These are phyloP conservation scores for Tolypocladium pustulatum DNA, from an alignment of 2,329 filamentous ascomycete genomes.

Conservation along the genomic window DNA sequence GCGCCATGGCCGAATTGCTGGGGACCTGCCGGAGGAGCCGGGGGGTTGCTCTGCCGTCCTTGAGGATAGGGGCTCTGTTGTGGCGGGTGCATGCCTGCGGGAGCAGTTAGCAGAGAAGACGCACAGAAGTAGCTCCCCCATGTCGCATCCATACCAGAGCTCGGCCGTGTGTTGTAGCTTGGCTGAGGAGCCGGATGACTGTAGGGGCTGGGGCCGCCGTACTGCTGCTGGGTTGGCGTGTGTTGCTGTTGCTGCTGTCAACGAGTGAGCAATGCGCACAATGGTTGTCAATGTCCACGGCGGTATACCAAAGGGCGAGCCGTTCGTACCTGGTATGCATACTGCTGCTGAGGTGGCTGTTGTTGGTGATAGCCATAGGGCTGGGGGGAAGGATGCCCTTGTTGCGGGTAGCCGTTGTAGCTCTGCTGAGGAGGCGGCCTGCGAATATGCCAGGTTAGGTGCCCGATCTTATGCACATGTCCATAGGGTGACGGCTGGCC, in stretches of 20 bases:
- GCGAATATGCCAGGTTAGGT: not conserved
- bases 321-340: slow-evolving; percentile 22
- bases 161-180: slow-evolving; percentile 40
- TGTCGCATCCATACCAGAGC: slow-evolving; percentile 11
- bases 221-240: slow-evolving; percentile 23
- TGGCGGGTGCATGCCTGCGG: slow-evolving; percentile 8
- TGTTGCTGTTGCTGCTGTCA: slow-evolving; percentile 22
- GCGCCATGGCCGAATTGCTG: slow-evolving; percentile 74
- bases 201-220: slow-evolving; percentile 17
- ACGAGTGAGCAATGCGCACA: slow-evolving; percentile 6
- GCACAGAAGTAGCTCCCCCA: not conserved
- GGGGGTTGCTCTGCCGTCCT: slow-evolving; percentile 34
- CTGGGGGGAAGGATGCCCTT: slow-evolving; percentile 36
- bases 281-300: not conserved
- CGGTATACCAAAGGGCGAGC: not conserved
- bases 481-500: not conserved
- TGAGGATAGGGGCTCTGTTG: slow-evolving; percentile 6
- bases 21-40: slow-evolving; percentile 54
- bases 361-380: slow-evolving; percentile 33
- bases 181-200: slow-evolving; percentile 24
- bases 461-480: not conserved
- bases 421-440: slow-evolving; percentile 6
- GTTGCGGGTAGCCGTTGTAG: slow-evolving; percentile 31
- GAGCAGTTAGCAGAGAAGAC: not conserved
- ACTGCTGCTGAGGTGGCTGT: slow-evolving; percentile 27